Evolutionary conservation across 192 early-diverging fungal species (phyloP), one percentile per base, ranked within the genome.

Genomic region (Umbelopsis sp.): DNA sequence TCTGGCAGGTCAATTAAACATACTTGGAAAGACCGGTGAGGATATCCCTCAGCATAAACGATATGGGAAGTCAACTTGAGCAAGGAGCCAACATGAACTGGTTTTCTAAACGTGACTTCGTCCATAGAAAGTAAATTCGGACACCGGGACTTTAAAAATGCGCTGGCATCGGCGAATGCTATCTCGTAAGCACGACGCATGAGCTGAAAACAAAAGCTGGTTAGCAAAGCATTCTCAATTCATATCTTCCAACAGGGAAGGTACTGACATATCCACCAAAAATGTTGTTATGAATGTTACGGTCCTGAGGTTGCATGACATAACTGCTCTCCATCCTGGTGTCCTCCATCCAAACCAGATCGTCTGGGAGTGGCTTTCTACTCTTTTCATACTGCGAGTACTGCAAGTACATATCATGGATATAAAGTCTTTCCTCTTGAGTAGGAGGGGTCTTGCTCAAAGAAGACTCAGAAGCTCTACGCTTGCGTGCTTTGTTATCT

Each of bases 151-250:
- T 84, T 86, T 46, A 89, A 81, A 48, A 92, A 94, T 10, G 94
- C 71, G 0, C 87, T 82, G 7, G 90, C 93, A 51, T 91, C 91
- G 46, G 91, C 83, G 78, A 88, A 93, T 3, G 93, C 92, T 0
- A 96, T 82, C 77, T 97, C 95, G 68, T 85, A 93, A 0, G 95
- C 95, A 6, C 91, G 81, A 37, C 92, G 88, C 92, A 97, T 94
- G 65, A 96, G 78, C 55, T 61, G 30, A 61, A 61, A 89, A 86
- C 87, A 33, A 93, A 93, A 85, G 93, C 93, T 8, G 94, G 85
- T 73, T 61, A 25, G 30, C 1, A 27, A 16, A n/a, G 6, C 0
- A 8, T 30, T 23, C 4, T 27, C 15, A 52, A 15, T 30, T 8
- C 10, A 6, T 30, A 12, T 23, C 4, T 27, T 13, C 47, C n/a